A percentile compares a stretch with the other conserved stretches of the same genome.
These are phyloP conservation scores for Cephalotrichum gorgonifer DNA, from an alignment of 2,329 filamentous ascomycete species.

Conservation along the genomic window DNA sequence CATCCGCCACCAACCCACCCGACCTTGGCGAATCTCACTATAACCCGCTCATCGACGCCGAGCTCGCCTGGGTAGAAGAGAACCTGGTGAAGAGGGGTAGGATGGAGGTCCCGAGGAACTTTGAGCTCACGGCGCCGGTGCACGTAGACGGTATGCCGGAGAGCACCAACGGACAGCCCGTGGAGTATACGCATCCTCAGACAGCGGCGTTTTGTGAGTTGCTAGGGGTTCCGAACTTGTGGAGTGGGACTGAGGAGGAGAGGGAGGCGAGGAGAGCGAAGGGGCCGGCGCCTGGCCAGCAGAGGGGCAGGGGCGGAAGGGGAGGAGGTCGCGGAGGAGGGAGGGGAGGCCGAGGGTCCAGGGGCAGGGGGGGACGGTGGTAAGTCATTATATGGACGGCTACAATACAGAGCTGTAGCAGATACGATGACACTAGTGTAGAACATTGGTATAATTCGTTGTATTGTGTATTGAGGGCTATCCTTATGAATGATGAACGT, in stretches of 20 bases:
- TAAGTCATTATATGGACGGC: background rate
- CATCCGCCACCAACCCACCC: conserved; percentile 36
- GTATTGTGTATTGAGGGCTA: too few relatives aligned
- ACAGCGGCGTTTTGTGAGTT: conserved; percentile 73
- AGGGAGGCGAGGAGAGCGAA: conserved; percentile 44
- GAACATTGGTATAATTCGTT: too few relatives aligned
- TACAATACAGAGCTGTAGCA: background rate
- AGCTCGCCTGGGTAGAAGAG: conserved; percentile 71
- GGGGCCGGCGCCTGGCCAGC: conserved; percentile 39
- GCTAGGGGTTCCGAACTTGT: conserved; percentile 66
- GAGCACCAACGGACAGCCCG: conserved; percentile 51
- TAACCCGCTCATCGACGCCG: conserved; percentile 52
- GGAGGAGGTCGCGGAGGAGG: conserved; percentile 26
- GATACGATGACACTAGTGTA: too few relatives aligned
- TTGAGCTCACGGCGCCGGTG: conserved; percentile 62
- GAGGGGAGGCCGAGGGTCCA: conserved; percentile 17
- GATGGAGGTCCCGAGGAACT: conserved; percentile 68
- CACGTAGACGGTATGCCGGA: conserved; percentile 50
- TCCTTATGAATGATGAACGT: too few relatives aligned
- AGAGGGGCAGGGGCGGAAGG: conserved; percentile 22
- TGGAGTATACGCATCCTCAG: conserved; percentile 80
- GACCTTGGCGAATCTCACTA: conserved; percentile 64
- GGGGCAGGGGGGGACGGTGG: conserved; percentile 11
- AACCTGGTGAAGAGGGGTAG: conserved; percentile 54
- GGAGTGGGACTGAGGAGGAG: conserved; percentile 63